Evolutionary conservation across 345 rosid genomes (phyloP).

Genomic region (sweet orange (Citrus sinensis)): DNA sequence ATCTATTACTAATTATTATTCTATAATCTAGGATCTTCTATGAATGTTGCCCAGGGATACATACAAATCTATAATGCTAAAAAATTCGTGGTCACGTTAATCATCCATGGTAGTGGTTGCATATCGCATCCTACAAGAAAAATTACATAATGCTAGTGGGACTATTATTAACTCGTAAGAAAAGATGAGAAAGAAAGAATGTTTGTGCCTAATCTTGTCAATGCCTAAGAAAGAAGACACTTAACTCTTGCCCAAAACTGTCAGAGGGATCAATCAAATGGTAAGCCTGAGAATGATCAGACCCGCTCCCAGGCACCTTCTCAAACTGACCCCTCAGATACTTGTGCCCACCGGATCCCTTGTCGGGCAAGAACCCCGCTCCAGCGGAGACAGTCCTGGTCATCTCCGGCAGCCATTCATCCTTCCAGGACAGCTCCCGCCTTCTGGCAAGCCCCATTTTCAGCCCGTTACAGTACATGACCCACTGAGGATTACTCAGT

Average conservation of each 20-base stretch:
- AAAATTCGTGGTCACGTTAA: neutral
- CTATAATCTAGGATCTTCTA: neutral
- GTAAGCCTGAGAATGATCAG: constrained; percentile 17
- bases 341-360: constrained; percentile 15
- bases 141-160: too few species aligned
- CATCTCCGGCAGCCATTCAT: constrained; percentile 17
- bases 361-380: constrained; percentile 14
- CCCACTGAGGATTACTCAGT: constrained; percentile 6
- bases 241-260: constrained; percentile 16
- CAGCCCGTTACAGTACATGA: constrained; percentile 20
- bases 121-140: too few species aligned
- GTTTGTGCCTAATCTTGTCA: neutral
- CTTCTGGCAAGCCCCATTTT: constrained; percentile 17
- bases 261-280: constrained; percentile 17
- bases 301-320: neutral
- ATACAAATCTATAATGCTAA: neutral
- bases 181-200: neutral
- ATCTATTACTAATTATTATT: neutral
- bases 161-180: neutral
- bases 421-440: constrained; percentile 10
- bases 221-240: constrained; percentile 15
- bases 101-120: neutral
- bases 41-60: neutral
- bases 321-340: constrained; percentile 31
- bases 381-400: constrained; percentile 17